phyloP scores from a whole-genome alignment of 495 filamentous ascomycete genomes.

The Aspergillus carlsbadensis region DNA sequence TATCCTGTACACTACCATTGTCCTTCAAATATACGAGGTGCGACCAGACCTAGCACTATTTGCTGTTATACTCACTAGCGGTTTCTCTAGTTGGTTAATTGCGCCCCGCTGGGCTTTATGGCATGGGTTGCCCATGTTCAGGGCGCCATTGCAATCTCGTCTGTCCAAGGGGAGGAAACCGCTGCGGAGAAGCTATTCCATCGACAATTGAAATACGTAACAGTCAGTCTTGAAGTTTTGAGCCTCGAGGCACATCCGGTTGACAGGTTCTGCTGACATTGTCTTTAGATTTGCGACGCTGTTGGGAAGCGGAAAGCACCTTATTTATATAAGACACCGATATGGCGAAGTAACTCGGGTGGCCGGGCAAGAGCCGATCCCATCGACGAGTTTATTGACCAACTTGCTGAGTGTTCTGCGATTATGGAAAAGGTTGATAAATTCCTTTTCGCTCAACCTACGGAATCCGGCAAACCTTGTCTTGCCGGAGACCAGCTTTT shows the following conservation, averaged over 20 bases:
- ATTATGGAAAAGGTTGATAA: slow-evolving; percentile 22
- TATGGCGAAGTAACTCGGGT: slow-evolving; percentile 1
- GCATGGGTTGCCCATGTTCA: slow-evolving; percentile 30
- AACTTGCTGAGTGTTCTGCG: slow-evolving; percentile 18
- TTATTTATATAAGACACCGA: slow-evolving; percentile 11
- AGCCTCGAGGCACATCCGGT: too few species aligned
- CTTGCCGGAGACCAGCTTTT: slow-evolving; percentile 14
- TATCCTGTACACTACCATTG: slow-evolving; percentile 25
- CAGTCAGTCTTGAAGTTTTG: slow-evolving; percentile 22
- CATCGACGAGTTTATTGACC: slow-evolving; percentile 23
- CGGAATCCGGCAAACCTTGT: not conserved
- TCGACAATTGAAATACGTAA: slow-evolving; percentile 28
- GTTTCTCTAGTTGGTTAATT: slow-evolving; percentile 23
- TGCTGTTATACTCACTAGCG: slow-evolving; percentile 1
- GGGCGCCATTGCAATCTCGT: slow-evolving; percentile 23
- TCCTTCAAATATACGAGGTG: slow-evolving; percentile 30
- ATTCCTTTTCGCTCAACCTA: slow-evolving; percentile 5
- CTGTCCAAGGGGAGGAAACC: slow-evolving; percentile 3
- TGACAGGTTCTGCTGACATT: slow-evolving; percentile 5
- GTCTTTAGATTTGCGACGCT: slow-evolving; percentile 19
- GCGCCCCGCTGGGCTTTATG: slow-evolving; percentile 22
- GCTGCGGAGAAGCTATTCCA: slow-evolving; percentile 19
- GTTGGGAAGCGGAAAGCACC: slow-evolving; percentile 22
- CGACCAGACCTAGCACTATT: not conserved
- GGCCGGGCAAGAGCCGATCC: slow-evolving; percentile 7